These are phyloP conservation scores for Trametes punicea DNA, from an alignment of 768 basidiomycete species.

Conservation along the genomic window DNA sequence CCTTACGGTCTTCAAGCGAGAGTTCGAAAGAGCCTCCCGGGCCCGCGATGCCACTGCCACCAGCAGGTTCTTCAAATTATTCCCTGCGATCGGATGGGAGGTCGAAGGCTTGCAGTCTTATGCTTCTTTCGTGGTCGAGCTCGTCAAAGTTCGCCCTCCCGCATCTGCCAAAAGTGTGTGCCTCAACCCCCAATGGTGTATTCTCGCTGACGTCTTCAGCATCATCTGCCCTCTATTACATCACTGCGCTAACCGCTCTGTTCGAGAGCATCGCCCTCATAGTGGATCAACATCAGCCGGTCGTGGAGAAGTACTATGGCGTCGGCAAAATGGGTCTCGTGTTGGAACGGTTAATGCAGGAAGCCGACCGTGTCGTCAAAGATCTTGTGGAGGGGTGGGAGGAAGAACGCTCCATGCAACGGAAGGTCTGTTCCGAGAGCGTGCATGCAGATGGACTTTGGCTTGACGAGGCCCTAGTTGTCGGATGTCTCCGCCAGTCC, in stretches of 20 bases:
- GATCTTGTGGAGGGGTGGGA: constrained; percentile 82
- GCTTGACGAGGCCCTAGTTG: background rate
- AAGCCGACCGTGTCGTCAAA: constrained; percentile 83
- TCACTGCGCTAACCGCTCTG: constrained; percentile 83
- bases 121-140: constrained; percentile 87
- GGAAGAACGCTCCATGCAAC: constrained; percentile 80
- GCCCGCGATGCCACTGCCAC: constrained; percentile 82
- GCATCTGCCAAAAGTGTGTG: constrained; percentile 76
- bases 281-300: constrained; percentile 94
- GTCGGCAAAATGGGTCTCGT: constrained; percentile 81
- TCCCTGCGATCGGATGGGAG: constrained; percentile 95
- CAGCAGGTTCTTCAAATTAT: constrained; percentile 94
- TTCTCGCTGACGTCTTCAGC: constrained; percentile 43
- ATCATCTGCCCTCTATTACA: constrained; percentile 89
- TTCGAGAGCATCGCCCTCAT: constrained; percentile 96
- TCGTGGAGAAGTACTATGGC: constrained; percentile 98
- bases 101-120: constrained; percentile 88
- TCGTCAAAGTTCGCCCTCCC: constrained; percentile 76
- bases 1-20: constrained; percentile 69
- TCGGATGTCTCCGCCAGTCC: constrained; percentile 6
- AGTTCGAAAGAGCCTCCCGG: constrained; percentile 79
- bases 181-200: constrained; percentile 6
- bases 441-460: background rate
- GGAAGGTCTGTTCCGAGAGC: constrained; percentile 53
- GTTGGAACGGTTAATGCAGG: constrained; percentile 69